Evolutionary conservation across 495 filamentous ascomycete genomes (phyloP), one percentile per base, ranked within the genome.

Genomic region (Penicillium riverlandense): DNA sequence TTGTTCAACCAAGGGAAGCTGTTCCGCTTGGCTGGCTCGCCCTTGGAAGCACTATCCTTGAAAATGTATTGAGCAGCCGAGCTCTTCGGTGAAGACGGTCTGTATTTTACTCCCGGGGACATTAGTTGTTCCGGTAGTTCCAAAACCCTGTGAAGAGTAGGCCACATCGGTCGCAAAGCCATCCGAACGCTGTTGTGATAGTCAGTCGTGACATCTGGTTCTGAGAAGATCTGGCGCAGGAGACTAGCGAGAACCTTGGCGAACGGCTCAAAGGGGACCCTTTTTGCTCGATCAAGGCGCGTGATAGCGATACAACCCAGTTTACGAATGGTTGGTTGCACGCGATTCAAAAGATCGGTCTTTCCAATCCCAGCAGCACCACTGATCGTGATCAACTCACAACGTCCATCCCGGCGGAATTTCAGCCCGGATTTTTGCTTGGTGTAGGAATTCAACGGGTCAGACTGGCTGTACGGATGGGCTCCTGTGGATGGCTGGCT

Each of bases 141-240:
- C 11, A 96, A 68, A 38, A 90, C 77, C 38, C 76, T 78, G 54
- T 89, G 83, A 32, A 95, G 73, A 37, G 82, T 76, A 7, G 82
- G 74, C 89, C 89, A 96, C 45, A 87, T 76, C 4, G 85, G 80
- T 12, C 80, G 79, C 37, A 91, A 75, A 42, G 85, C 85, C 14
- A 77, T 70, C 44, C 86, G 81, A 12, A 96, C 63, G 38, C 72
- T 74, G 43, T 85, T 77, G 47, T 96, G 90, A 52, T 94, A 92
- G 4, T 84, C 75, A 0, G 85, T 94, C 2, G 82, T 81, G 2
- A 90, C 84, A 63, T 95, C 86, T 41, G 82, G 83, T 58, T 96
- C 89, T 0, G 88, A 90, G 67, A 91, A 95, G 7, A 94, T 89
- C 53, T 96, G 90, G 39, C 88, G 85, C 49, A 96, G 85, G 6